phyloP scores from a whole-genome alignment of 495 filamentous ascomycete genomes.

The Thermochaetoides thermophila region DNA sequence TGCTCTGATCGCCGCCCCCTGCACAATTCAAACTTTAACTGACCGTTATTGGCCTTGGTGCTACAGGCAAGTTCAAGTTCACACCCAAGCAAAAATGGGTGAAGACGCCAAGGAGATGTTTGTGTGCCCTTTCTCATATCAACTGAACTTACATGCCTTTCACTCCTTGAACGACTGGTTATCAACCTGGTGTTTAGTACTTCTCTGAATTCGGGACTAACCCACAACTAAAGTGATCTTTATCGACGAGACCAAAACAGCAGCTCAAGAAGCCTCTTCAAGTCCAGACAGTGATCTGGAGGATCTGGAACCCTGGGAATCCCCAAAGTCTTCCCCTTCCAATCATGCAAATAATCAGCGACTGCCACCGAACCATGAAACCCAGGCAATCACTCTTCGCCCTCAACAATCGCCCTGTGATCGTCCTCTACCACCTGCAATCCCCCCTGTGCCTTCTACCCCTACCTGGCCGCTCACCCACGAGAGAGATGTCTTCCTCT shows the following conservation, averaged over 20 bases:
- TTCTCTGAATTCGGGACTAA: no score
- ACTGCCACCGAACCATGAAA: no score
- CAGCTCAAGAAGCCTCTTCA: constrained; percentile 9
- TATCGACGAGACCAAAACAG: constrained; percentile 13
- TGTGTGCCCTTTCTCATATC: constrained; percentile 3
- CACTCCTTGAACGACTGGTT: neutral
- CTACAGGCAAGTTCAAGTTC: constrained; percentile 14
- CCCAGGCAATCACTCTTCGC: no score
- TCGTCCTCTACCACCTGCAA: no score
- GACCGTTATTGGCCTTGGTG: neutral
- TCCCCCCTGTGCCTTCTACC: no score
- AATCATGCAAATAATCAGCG: no score
- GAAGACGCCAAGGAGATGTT: constrained; percentile 16
- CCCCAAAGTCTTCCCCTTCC: no score
- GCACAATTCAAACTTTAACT: no score
- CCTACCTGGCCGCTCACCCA: constrained; percentile 23
- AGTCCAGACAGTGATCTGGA: constrained; percentile 11
- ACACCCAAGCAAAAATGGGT: constrained; percentile 18
- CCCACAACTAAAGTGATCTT: constrained; percentile 16
- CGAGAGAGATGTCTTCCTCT: constrained; percentile 25
- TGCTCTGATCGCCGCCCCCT: neutral
- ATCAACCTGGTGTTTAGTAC: neutral
- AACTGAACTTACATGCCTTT: no score
- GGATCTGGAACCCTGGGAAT: constrained; percentile 6
- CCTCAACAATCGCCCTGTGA: no score